phyloP scores from a whole-genome alignment of 108 stramenopile genomes.

The Cyclotella atomus region DNA sequence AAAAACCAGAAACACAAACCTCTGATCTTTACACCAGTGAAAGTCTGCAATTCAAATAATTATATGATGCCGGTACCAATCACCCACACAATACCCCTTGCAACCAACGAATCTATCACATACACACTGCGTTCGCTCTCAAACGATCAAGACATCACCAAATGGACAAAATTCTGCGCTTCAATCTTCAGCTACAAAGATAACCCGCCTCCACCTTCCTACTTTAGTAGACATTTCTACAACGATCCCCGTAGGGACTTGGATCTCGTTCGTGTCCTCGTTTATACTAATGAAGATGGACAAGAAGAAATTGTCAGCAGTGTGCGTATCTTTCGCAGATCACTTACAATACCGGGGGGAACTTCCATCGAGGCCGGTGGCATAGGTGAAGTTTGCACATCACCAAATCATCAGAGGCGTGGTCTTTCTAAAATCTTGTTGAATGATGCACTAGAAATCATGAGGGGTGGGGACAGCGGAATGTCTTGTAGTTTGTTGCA shows the following conservation, averaged over 20 bases:
- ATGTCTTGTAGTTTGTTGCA: constrained; percentile 69
- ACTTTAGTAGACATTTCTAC: constrained; percentile 72
- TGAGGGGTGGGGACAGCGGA: constrained; percentile 32
- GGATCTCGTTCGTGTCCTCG: constrained; percentile 56
- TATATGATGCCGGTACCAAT: not conserved
- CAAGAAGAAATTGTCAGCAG: constrained; percentile 62
- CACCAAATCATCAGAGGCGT: constrained; percentile 53
- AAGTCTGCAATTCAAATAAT: not conserved
- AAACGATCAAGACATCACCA: constrained; percentile 21
- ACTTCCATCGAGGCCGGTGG: constrained; percentile 55
- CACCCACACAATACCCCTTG: not conserved
- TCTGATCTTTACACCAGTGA: not conserved
- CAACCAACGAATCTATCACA: constrained; percentile 2
- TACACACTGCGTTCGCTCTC: not conserved
- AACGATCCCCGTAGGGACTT: constrained; percentile 70
- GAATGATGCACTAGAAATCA: constrained; percentile 63
- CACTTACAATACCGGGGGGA: constrained; percentile 38
- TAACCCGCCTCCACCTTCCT: constrained; percentile 60
- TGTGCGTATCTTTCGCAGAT: constrained; percentile 64
- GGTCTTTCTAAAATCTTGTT: constrained; percentile 66
- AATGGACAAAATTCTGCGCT: constrained; percentile 76
- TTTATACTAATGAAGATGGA: too few relatives aligned
- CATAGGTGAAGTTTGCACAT: constrained; percentile 84
- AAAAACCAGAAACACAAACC: too few relatives aligned
- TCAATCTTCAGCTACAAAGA: constrained; percentile 71